Conservation (phyloP, 371 early-diverging fungal genomes). For the Mortierella sp. region DNA sequence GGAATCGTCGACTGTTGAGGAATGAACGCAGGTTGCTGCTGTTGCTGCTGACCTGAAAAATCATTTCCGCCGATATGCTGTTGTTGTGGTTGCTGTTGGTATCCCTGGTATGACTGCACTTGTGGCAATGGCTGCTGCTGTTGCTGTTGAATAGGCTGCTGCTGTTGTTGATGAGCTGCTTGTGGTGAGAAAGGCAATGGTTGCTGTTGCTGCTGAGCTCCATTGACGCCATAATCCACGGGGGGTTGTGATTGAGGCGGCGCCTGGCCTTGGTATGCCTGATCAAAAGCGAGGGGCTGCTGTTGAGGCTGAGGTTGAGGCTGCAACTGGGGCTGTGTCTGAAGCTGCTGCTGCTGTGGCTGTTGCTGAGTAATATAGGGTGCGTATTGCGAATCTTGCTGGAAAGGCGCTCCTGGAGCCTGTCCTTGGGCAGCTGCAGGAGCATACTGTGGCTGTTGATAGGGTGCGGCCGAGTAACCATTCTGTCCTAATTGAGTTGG, state of each 20-base stretch:
- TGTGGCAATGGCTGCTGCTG: constrained; percentile 5
- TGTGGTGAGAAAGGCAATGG: constrained; percentile 3
- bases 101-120: constrained; percentile 26
- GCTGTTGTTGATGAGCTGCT: constrained; percentile 13
- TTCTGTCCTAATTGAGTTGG: constrained; percentile 23
- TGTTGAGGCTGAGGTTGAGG: constrained; percentile 13
- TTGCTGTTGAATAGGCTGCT: constrained; percentile 13
- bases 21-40: constrained; percentile 11
- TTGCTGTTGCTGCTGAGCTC: constrained; percentile 15
- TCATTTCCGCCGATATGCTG: constrained; percentile 13
- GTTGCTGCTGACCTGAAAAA: constrained; percentile 8
- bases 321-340: constrained; percentile 14
- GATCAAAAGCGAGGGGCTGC: constrained; percentile 35
- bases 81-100: constrained; percentile 28
- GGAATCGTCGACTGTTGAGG: constrained; percentile 10
- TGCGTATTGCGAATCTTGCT: constrained; percentile 35
- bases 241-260: constrained; percentile 20
- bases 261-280: constrained; percentile 24
- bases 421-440: constrained; percentile 27
- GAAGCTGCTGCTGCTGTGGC: constrained; percentile 19
- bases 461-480: constrained; percentile 34
- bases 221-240: constrained; percentile 14
- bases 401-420: constrained; percentile 11
- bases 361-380: constrained; percentile 38
- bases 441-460: constrained; percentile 27